Base-by-base conservation (phyloP, 768 basidiomycete genomes). In the Calocybe cyanea region DNA sequence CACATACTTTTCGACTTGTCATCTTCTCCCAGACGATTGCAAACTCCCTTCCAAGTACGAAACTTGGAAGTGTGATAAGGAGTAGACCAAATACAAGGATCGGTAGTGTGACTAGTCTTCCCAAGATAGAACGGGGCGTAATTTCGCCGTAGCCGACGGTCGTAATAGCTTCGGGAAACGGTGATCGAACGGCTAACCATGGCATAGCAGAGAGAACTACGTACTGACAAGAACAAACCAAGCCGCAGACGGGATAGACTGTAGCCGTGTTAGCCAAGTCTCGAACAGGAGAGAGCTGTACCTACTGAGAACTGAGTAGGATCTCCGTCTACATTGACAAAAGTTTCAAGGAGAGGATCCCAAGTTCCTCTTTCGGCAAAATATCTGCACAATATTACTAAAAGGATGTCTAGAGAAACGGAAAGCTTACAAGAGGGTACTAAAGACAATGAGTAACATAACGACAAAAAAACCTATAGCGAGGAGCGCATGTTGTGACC, bases 81-180 rank as follows among this genome's bases (percentile, higher is more conserved):
- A 96, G 73, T 8, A 95, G 72, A 2, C 92, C 92, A 54, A 90
- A 94, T 10, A 90, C 76, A 38, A 96, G 80, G 15, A 96, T 76
- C 0, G 92, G 92, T 1, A 94, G 68, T 0, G 92, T 92, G 54
- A 95, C 71, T 28, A 94, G 69, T 2, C 90, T 83, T 0, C 92
- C 92, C n/a, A 94, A 71, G 63, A 87, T 83, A 1, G 90, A 90
- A 10, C 87, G 79, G 0, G 92, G 92, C 0, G 88, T 90, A 43
- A 93, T 89, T 63, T 95, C 92, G 30, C 92, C 92, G 55, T 92
- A 95, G 10, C 92, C 90, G 1, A 92, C 88, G 0, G 92, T 93
- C 2, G 86, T 87, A 51, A 93, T 92, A 0, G 92, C 85, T 87
- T 14, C 13, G n/a, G 32, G 31, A 21, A 53, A 37, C 23, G 19